Percentiles rank a stretch among this genome's conserved stretches.
phyloP scores from a whole-genome alignment of 2,329 filamentous ascomycete species.

The Beauveria medogensis region DNA sequence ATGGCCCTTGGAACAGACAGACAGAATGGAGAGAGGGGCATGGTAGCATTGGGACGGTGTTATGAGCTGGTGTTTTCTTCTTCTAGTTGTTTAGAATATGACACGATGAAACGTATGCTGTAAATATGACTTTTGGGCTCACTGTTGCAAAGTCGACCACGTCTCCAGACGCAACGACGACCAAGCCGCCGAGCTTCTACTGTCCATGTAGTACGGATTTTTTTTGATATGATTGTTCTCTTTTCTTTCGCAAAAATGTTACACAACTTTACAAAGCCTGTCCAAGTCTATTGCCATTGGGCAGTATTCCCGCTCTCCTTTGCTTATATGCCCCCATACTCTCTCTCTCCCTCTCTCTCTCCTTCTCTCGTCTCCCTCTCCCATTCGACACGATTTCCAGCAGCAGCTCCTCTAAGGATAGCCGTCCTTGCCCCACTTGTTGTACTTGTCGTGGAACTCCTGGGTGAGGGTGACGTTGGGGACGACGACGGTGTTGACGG shows the following conservation, averaged over 20 bases:
- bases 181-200: too few relatives aligned
- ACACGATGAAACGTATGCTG: constrained; percentile 2
- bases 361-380: background rate
- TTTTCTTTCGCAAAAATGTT: background rate
- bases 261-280: constrained; percentile 6
- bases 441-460: constrained; percentile 93
- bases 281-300: background rate
- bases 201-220: background rate
- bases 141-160: background rate
- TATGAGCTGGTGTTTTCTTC: background rate
- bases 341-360: background rate
- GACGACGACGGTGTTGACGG: constrained; percentile 88
- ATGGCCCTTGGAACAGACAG: background rate
- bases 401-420: constrained; percentile 45
- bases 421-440: constrained; percentile 99
- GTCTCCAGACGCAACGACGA: background rate
- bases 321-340: background rate
- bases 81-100: background rate
- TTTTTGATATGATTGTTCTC: background rate
- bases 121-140: background rate
- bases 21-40: background rate
- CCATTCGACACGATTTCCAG: too few relatives aligned
- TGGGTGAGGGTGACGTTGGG: constrained; percentile 89
- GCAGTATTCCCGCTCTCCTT: background rate
- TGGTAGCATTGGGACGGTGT: constrained; percentile 8